phyloP scores from a whole-genome alignment of 2,329 filamentous ascomycete species.

The Colletotrichum horii region DNA sequence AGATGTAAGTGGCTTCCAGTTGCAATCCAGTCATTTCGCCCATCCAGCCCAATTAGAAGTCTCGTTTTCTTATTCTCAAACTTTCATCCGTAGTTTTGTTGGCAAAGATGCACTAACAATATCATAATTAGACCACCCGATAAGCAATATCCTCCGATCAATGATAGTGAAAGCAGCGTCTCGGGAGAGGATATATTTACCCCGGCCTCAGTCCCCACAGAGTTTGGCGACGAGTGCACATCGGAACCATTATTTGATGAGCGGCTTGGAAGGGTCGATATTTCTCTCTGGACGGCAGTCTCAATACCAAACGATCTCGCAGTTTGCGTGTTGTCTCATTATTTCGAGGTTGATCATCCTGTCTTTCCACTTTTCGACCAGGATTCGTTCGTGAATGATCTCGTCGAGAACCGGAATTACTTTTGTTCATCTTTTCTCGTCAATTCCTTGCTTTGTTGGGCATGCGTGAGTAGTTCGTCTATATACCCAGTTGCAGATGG shows the following conservation, averaged over 20 bases:
- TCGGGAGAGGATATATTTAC: background rate
- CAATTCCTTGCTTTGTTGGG: background rate
- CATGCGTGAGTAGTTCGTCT: background rate
- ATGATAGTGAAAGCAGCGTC: background rate
- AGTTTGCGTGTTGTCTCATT: background rate
- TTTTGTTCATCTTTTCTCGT: slow-evolving; percentile 2
- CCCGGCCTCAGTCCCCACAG: background rate
- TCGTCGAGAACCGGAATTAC: background rate
- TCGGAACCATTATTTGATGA: background rate
- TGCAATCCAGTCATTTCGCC: accelerated
- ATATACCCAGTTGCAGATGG: accelerated
- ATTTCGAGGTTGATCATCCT: slow-evolving; percentile 3
- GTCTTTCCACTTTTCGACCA: slow-evolving; percentile 6
- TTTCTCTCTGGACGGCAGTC: background rate
- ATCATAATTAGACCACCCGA: accelerated
- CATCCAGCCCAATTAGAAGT: accelerated
- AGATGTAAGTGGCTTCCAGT: background rate
- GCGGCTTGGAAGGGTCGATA: background rate
- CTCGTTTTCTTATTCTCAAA: accelerated
- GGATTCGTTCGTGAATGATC: background rate
- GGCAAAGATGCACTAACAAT: background rate
- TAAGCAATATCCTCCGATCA: background rate
- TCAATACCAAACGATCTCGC: slow-evolving; percentile 2
- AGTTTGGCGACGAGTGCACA: background rate
- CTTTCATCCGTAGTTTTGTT: background rate